Evolutionary conservation across 2,329 filamentous ascomycete genomes (phyloP).

Genomic region (Scedosporium apiospermum): DNA sequence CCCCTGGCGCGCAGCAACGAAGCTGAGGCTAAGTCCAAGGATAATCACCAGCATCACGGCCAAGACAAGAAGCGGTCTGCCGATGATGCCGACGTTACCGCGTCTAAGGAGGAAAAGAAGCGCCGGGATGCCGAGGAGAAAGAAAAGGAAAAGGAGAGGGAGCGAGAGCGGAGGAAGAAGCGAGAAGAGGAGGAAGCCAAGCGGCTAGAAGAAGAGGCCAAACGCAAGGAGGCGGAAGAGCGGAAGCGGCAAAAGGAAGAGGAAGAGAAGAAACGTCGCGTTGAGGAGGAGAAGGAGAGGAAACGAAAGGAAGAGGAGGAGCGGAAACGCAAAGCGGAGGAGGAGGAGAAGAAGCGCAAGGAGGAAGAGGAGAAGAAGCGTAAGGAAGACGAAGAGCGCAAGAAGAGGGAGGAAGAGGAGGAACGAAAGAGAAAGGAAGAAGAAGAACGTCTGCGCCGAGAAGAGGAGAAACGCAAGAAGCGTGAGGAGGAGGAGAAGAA

Average conservation of each 20-base stretch:
- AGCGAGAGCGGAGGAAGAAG: constrained; percentile 18
- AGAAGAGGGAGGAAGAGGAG: constrained; percentile 19
- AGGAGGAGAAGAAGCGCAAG: constrained; percentile 25
- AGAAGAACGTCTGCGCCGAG: constrained; percentile 12
- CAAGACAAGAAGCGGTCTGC: constrained; percentile 23
- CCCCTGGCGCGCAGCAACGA: constrained; percentile 3
- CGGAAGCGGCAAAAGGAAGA: constrained; percentile 11
- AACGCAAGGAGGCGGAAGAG: constrained; percentile 16
- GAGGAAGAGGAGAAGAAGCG: constrained; percentile 17
- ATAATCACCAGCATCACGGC: constrained; percentile 22
- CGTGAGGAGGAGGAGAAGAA: constrained; percentile 13
- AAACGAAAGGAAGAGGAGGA: constrained; percentile 19
- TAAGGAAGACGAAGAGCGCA: constrained; percentile 23
- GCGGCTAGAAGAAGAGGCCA: constrained; percentile 15
- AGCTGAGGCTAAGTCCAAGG: constrained; percentile 24
- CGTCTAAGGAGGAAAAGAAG: constrained; percentile 26
- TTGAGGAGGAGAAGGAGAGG: constrained; percentile 26
- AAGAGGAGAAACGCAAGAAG: constrained; percentile 16
- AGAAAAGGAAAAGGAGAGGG: constrained; percentile 21
- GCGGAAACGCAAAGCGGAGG: constrained; percentile 8
- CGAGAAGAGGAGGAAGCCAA: constrained; percentile 15
- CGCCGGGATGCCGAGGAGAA: constrained; percentile 20
- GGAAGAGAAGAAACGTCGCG: constrained; percentile 13
- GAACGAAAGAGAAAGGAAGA: constrained; percentile 15
- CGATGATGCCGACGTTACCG: constrained; percentile 22